Base-by-base conservation (phyloP, 1,284 basidiomycete genomes). In the Apiotrichum gamsii region DNA sequence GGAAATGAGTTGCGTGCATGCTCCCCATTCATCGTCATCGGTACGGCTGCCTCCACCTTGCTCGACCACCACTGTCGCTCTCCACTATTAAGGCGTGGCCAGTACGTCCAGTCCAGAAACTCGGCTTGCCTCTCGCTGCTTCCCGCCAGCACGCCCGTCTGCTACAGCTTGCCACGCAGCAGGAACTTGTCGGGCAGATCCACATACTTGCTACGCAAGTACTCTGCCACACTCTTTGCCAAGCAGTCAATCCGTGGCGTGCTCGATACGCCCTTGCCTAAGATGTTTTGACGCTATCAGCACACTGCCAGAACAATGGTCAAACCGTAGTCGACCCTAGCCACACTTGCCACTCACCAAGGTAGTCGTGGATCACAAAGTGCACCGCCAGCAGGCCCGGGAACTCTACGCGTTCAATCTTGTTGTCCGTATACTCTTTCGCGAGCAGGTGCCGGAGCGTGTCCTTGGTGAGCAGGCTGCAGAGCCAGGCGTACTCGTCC, bases 361-460 rank as follows among this genome's bases (percentile, higher is more conserved):
- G 61, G 43, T 69, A 67, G 35, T 67, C 66, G 35, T 59, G 66
- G 6, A 60, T 54, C 31, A 61, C 66, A 24, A 62, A 58, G 46
- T 69, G 65, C 20, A 69, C 62, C 3, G 62, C 57, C 15, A 43
- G 44, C 25, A 62, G 51, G 16, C 50, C 46, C 3, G 57, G 59
- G 39, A 62, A 54, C 51, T 62, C 61, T 29, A 59, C 58, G 14
- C 61, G 56, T 39, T 62, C 61, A 18, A 61, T 41, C 1, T 52
- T 45, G 41, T 52, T 50, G 10, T 42, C 49, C 19, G 53, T 50
- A 29, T 47, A 60, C 40, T 59, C 61, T 9, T 54, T 39, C 3
- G 49, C 50, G 20, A 62, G 49, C 10, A 62, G 43, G n/a, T 39
- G 21, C 24, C 53, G 38, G 3, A 62, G 25, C 15, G 39, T 30